Evolutionary conservation across 352 stramenopile genomes (phyloP), one percentile per base, ranked within the genome.

Genomic region (Phytophthora pini): DNA sequence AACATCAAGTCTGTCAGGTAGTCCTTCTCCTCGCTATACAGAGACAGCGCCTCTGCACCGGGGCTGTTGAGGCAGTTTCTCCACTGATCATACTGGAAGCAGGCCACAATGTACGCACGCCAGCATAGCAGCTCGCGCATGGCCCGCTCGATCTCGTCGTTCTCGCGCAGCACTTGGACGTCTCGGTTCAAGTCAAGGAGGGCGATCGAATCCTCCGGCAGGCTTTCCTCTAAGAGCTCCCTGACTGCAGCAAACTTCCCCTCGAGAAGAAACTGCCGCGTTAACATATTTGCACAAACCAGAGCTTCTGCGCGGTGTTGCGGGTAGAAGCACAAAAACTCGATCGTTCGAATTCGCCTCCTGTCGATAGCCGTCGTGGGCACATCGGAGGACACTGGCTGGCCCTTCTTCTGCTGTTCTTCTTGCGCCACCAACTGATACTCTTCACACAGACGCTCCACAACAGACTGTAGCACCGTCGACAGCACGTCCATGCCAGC

Each of bases 21-120:
- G 11, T 87, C 72, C 65, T 94, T 93, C 65, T 94, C 86, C 55
- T 95, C 82, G 32, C 68, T 87, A 62, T 93, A 94, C 13, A 87
- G 61, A 17, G 66, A 49, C 48, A 79, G 44, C 31, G 45, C 31
- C 26, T 78, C 72, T 15, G 65, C 51, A 20, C 32, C 55, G 48
- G 48, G 40, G 27, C 32, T 77, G 38, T 68, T 72, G 2, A 91
- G 70, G 44, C 80, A 92, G 53, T 76, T 81, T 59, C 82, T 76
- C 88, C 88, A 95, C 32, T 80, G 40, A 44, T 94, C 76, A 58
- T 93, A 95, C 44, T 87, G 74, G 32, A 72, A 72, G 55, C 65
- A 81, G 2, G 86, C 85, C 24, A 77, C 74, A 22, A 94, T 81
- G 58, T 89, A 94, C 36, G 78, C 72, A 43, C 84, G 78, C 87